Evolutionary conservation across 106 monocot species (phyloP), one percentile per base, ranked within the genome.

Genomic region (Apostasia shenzhenica): DNA sequence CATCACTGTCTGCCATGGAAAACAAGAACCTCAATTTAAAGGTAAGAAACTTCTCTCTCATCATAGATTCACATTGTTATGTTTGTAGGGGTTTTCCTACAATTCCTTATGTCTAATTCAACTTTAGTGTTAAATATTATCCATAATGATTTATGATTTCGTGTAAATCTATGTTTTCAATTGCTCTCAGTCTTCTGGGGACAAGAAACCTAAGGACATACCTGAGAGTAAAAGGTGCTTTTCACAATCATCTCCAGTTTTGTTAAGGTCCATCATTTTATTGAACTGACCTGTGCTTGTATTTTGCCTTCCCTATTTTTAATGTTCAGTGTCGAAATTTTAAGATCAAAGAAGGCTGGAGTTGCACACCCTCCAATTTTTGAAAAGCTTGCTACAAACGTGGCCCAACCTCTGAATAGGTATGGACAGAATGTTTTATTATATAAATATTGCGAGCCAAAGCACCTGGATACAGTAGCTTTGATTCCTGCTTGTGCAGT

Each of bases 151-250:
- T 61, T 37, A 50, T 50, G 39, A 47, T 13, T 45, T 58, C 38
- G 1, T 13, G 12, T 65, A 48, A 67, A 9, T 41, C n/a, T 67
- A 26, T 61, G 26, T 68, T 12, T 46, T 67, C 45, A 51, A 67
- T 55, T 37, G 41, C 4, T 11, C 74, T 70, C 72, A 91, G 90
- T 74, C 72, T 71, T 83, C 79, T 48, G 60, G 49, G 78, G 77
- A 46, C 67, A 45, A 14, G n/a, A 82, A 65, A 71, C 41, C 26
- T 14, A 75, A 66, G 79, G 77, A 11, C 49, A 77, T 67, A 63
- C 66, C 59, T 70, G 74, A 55, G 44, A 48, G 43, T 59, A 81
- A 26, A 74, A 91, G 91, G 91, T 91, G 76, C 37, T 12, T 40
- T 40, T 3, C 63, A 5, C 43, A 0, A 11, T 49, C 6, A 48